Evolutionary conservation across 345 rosid species (phyloP), one percentile per base, ranked within the genome.

Genomic region (Erodium maritimum): DNA sequence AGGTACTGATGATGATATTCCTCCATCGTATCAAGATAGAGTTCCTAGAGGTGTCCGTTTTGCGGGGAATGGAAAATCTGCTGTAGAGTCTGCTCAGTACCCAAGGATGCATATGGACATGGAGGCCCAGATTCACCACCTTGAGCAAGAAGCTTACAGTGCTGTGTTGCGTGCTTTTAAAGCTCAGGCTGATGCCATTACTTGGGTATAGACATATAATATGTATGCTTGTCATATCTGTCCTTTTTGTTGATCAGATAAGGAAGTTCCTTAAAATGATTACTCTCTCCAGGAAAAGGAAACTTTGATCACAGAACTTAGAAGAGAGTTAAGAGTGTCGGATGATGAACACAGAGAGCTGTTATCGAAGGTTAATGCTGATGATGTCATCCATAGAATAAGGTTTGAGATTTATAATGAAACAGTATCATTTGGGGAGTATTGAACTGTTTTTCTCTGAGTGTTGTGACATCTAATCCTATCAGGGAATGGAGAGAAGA

Each of bases 311-410:
- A 93, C 97, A 33, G 99, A 93, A 63, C 82, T 93, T 57, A 84
- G 99, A 71, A 93, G 79, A 77, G 97, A 89, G 71, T 74, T 93
- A 25, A 82, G 96, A 72, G 96, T 93, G 18, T 93, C 99, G 54
- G 95, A 93, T 71, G 99, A 87, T 52, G 96, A 93, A 70, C 99
- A 93, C 74, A 82, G 99, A 70, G 94, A 89, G 67, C 87, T 89
- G 61, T 71, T 93, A 54, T 67, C 83, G 25, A 82, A 70, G 77
- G 97, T 93, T 73, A 82, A 89, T 70, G 75, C 80, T 55, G 99
- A 93, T 59, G 97, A 93, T 46, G 72, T 85, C 58, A 83, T 93
- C 73, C 79, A 61, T 52, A 81, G 77, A 64, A 89, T 93, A 69
- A 93, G 97, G 99, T 89, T 63, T 34, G 72, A 61, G n/a, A 48